Conservation (phyloP, 495 filamentous ascomycete species). For the Neurospora tetrasperma region DNA sequence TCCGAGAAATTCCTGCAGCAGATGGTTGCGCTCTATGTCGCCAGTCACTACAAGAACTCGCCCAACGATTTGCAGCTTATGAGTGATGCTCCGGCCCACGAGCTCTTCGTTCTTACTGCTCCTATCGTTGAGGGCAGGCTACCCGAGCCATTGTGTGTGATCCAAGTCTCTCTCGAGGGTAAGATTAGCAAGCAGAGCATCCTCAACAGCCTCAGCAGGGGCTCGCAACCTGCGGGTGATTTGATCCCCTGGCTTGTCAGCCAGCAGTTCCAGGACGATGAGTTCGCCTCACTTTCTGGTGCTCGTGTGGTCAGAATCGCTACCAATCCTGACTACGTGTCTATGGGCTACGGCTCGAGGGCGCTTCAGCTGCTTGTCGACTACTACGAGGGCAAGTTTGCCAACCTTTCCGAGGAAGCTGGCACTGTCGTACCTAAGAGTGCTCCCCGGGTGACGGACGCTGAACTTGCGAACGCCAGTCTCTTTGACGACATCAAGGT, state of each 20-base stretch:
- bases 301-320: slow-evolving; percentile 91
- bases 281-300: slow-evolving; percentile 88
- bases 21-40: slow-evolving; percentile 97
- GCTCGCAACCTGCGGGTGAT: slow-evolving; percentile 84
- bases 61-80: slow-evolving; percentile 97
- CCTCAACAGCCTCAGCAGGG: slow-evolving; percentile 75
- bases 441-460: slow-evolving; percentile 76
- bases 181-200: slow-evolving; percentile 90
- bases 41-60: slow-evolving; percentile 96
- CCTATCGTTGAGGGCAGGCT: slow-evolving; percentile 74
- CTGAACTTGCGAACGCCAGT: slow-evolving; percentile 65
- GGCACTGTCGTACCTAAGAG: slow-evolving; percentile 38
- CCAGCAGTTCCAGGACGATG: slow-evolving; percentile 97
- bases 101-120: slow-evolving; percentile 89
- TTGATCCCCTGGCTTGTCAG: slow-evolving; percentile 97
- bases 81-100: slow-evolving; percentile 94
- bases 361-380: slow-evolving; percentile 77
- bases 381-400: slow-evolving; percentile 93
- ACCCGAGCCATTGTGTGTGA: slow-evolving; percentile 88
- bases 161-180: slow-evolving; percentile 92
- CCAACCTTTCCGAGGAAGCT: slow-evolving; percentile 59
- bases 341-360: slow-evolving; percentile 88
- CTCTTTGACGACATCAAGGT: slow-evolving; percentile 81
- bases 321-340: slow-evolving; percentile 83
- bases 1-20: slow-evolving; percentile 95